Evolutionary conservation across 139 green algal species (phyloP).

Genomic region (Ettlia oleoabundans): DNA sequence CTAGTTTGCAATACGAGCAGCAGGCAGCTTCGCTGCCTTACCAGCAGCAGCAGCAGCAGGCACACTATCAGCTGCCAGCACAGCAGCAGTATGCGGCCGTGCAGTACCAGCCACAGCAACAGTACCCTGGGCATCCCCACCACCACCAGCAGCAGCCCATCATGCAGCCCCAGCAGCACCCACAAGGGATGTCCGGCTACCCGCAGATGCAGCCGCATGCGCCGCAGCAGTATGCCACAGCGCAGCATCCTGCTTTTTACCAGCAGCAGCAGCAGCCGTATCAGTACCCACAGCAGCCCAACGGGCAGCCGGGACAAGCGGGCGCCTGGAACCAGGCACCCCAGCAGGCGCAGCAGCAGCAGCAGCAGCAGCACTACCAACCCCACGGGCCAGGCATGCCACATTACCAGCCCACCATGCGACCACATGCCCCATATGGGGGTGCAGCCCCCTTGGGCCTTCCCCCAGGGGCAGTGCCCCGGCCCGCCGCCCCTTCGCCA

Average conservation of each 20-base stretch:
- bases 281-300: background rate
- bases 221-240: background rate
- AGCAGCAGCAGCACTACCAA: constrained; percentile 1
- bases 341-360: background rate
- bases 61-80: no score
- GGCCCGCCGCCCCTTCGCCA: background rate
- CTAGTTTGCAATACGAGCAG: no score
- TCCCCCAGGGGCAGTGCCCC: background rate
- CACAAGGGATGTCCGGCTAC: background rate
- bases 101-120: no score
- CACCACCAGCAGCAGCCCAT: no score
- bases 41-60: no score
- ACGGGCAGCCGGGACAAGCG: background rate
- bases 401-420: background rate
- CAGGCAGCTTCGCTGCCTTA: background rate
- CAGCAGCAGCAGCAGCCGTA: background rate
- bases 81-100: no score
- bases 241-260: background rate
- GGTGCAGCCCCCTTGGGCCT: background rate
- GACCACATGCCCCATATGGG: no score
- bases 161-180: constrained; percentile 1
- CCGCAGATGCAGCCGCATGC: background rate
- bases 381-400: background rate
- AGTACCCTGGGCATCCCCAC: no score
- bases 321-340: background rate